Conservation (phyloP, 2,329 filamentous ascomycete species). For the Cucurbitaria berberidis region DNA sequence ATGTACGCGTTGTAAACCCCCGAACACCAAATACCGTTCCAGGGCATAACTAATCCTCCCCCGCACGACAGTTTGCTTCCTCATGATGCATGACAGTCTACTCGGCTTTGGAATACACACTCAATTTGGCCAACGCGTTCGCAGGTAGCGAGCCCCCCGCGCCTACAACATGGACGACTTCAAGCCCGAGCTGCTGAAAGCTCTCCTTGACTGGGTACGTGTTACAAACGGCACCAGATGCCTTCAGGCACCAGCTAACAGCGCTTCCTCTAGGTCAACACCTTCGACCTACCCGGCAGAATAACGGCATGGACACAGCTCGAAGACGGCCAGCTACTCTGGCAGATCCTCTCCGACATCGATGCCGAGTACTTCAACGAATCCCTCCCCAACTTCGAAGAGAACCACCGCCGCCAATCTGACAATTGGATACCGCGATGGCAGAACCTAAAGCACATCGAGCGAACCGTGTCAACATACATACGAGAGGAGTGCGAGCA, state of each 20-base stretch:
- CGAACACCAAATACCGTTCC: constrained; percentile 19
- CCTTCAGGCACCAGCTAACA: constrained; percentile 8
- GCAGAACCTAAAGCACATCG: constrained; percentile 61
- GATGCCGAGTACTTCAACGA: constrained; percentile 57
- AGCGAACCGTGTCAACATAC: constrained; percentile 56
- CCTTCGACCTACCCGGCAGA: constrained; percentile 49
- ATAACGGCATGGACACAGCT: constrained; percentile 52
- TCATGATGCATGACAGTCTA: constrained; percentile 40
- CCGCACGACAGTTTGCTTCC: constrained; percentile 20
- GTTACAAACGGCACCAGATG: background rate
- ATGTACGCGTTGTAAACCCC: constrained; percentile 22
- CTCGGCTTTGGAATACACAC: constrained; percentile 17
- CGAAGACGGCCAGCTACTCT: constrained; percentile 55
- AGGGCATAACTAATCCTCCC: constrained; percentile 15
- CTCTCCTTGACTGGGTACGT: constrained; percentile 49
- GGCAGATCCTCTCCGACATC: constrained; percentile 56
- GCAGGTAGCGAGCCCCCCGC: constrained; percentile 26
- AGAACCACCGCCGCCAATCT: constrained; percentile 50
- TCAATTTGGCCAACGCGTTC: constrained; percentile 17
- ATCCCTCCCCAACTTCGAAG: constrained; percentile 53
- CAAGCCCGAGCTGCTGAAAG: constrained; percentile 48
- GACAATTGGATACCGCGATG: constrained; percentile 60
- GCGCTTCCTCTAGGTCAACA: constrained; percentile 47
- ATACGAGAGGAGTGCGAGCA: constrained; percentile 54
- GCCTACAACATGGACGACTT: constrained; percentile 45